Percentiles rank a stretch among this genome's conserved stretches.
Conservation (phyloP, 75 land plant species). For the Chamaecyparis obtusa region DNA sequence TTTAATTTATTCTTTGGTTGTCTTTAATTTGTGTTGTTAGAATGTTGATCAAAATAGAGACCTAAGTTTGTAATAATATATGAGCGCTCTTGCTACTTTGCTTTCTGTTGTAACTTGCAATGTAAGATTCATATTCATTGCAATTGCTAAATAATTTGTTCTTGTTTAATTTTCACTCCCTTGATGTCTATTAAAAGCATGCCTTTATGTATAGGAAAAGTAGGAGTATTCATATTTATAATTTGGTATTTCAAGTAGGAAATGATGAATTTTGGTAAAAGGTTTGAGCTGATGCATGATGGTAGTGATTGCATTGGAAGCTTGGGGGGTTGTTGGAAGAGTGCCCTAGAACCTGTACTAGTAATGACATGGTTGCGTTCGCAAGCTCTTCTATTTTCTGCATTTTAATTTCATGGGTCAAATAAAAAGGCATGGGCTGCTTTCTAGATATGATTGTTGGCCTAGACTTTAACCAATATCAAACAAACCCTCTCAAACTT, state of each 20-base stretch:
- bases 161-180: too few species aligned
- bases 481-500: neutral
- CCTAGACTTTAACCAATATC: constrained; percentile 11
- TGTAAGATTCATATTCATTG: neutral
- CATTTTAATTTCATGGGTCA: neutral
- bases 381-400: too few species aligned
- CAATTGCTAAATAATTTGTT: too few species aligned
- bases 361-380: too few species aligned
- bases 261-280: constrained; percentile 4
- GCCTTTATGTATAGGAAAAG: neutral
- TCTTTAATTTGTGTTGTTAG: neutral
- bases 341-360: too few species aligned
- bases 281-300: too few species aligned
- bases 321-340: neutral
- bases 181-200: too few species aligned
- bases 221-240: neutral
- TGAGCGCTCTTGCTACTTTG: neutral
- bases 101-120: neutral
- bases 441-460: constrained; percentile 8
- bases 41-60: neutral
- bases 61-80: neutral
- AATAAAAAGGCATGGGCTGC: constrained; percentile 13
- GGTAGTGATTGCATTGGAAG: too few species aligned
- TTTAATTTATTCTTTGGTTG: neutral
- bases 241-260: neutral